phyloP scores from a whole-genome alignment of 2,329 filamentous ascomycete genomes.

The Ascochyta rabiei region DNA sequence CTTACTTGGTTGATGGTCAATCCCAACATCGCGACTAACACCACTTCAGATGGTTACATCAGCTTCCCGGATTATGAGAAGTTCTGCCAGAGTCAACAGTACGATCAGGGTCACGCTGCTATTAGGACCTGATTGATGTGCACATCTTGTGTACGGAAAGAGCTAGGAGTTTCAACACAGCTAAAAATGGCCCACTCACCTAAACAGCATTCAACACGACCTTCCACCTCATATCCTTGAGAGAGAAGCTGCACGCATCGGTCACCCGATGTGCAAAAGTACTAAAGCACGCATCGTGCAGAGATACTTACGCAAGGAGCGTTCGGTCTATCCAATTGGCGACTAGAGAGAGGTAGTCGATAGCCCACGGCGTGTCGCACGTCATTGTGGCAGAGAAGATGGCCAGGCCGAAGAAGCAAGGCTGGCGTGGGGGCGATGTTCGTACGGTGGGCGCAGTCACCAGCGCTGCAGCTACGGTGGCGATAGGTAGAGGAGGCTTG shows the following conservation, averaged over 20 bases:
- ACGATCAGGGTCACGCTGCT: constrained; percentile 38
- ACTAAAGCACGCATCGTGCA: background rate
- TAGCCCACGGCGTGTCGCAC: constrained; percentile 1
- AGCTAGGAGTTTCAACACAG: constrained; percentile 6
- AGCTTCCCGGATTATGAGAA: constrained; percentile 77
- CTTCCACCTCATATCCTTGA: background rate
- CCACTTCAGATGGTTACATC: constrained; percentile 62
- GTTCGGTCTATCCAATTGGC: background rate
- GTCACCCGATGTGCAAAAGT: background rate
- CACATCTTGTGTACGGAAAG: background rate
- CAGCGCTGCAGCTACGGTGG: constrained; percentile 16
- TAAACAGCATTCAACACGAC: constrained; percentile 4
- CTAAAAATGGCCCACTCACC: background rate
- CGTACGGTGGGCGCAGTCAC: constrained; percentile 23
- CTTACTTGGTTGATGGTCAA: constrained; percentile 7
- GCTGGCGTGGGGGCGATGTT: constrained; percentile 19
- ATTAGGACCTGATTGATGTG: constrained; percentile 41
- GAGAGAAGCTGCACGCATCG: background rate
- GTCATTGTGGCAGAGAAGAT: background rate
- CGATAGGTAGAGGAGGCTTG: background rate
- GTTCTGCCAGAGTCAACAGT: constrained; percentile 55
- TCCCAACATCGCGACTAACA: constrained; percentile 21
- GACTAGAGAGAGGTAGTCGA: background rate
- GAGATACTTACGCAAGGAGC: background rate
- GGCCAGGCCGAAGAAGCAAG: constrained; percentile 20